A percentile compares a stretch with the other conserved stretches of the same genome.
phyloP scores from a whole-genome alignment of 2,329 filamentous ascomycete genomes.

The Neocucurbitaria cava region DNA sequence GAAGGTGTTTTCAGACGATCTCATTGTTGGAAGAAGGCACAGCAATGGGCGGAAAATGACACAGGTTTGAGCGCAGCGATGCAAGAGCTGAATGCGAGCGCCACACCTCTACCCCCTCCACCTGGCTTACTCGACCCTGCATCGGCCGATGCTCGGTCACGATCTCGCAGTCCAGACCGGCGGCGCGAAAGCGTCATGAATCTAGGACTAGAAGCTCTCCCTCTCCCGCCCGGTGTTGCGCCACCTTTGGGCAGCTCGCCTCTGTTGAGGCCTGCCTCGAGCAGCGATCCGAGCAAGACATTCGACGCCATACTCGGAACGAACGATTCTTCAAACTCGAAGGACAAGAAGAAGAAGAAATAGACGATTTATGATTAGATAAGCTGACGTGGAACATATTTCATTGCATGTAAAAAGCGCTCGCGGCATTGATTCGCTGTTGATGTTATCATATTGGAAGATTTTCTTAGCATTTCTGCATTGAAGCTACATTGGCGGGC shows the following conservation, averaged over 20 bases:
- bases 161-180: conserved; percentile 38
- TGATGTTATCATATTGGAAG: conserved; percentile 1
- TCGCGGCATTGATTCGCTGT: not conserved
- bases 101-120: conserved; percentile 41
- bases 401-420: conserved; percentile 6
- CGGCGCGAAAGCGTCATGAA: conserved; percentile 55
- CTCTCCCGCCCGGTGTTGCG: conserved; percentile 53
- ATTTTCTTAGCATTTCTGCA: conserved; percentile 7
- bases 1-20: conserved; percentile 73
- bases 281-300: conserved; percentile 53
- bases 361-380: conserved; percentile 12
- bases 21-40: conserved; percentile 72
- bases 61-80: conserved; percentile 43
- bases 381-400: not conserved
- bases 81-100: conserved; percentile 40
- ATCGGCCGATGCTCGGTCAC: conserved; percentile 19
- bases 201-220: conserved; percentile 56
- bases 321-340: conserved; percentile 26
- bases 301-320: conserved; percentile 57
- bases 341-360: conserved; percentile 41
- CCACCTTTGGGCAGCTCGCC: conserved; percentile 43
- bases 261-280: conserved; percentile 34
- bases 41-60: conserved; percentile 62
- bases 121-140: conserved; percentile 36
- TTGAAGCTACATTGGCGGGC: not conserved